Evolutionary conservation across 345 rosid species (phyloP).

Genomic region (Eucalyptus cloeziana): DNA sequence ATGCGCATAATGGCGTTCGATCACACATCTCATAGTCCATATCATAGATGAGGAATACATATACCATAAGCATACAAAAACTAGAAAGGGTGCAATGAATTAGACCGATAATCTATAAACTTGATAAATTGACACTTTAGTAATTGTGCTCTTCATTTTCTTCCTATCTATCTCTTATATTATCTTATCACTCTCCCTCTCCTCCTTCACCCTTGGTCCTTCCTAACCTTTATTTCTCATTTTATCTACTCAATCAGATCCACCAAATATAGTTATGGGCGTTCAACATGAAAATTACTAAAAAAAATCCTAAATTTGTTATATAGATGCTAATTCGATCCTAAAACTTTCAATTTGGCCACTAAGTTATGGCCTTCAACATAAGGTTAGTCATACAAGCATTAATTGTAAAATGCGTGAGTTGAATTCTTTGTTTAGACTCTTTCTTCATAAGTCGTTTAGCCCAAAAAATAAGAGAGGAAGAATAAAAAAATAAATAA

Average conservation of each 20-base stretch:
- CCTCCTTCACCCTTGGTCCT: neutral
- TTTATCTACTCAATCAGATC: neutral
- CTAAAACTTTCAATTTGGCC: neutral
- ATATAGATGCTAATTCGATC: rapidly evolving
- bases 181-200: neutral
- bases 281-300: neutral
- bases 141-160: neutral
- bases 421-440: neutral
- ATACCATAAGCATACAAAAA: neutral
- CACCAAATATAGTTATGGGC: neutral
- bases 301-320: neutral
- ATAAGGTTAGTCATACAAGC: rapidly evolving
- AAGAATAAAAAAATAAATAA: neutral
- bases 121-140: neutral
- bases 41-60: neutral
- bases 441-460: neutral
- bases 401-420: rapidly evolving
- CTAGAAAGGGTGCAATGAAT: neutral
- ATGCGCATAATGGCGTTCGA: neutral
- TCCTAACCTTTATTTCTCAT: neutral
- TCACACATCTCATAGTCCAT: neutral
- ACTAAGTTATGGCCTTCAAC: neutral
- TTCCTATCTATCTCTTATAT: neutral
- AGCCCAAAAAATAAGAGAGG: neutral
- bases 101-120: rapidly evolving